Evolutionary conservation across 2,329 filamentous ascomycete genomes (phyloP).

Genomic region (Hymenoscyphus repandus): DNA sequence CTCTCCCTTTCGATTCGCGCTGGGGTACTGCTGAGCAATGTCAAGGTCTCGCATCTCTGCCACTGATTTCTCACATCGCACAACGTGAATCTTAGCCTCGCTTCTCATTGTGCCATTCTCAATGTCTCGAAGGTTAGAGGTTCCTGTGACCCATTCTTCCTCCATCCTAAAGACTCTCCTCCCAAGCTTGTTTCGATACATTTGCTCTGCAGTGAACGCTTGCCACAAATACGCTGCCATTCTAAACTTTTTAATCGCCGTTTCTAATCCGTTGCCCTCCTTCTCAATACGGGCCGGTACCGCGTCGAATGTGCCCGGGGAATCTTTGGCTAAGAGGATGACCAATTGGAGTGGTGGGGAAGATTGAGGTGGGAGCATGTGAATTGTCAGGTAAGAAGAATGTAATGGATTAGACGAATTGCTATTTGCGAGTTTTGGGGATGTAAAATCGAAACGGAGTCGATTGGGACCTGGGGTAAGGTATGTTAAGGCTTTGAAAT

Average conservation of each 20-base stretch:
- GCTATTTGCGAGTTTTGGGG: constrained; percentile 70
- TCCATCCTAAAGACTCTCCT: constrained; percentile 85
- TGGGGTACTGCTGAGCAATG: constrained; percentile 69
- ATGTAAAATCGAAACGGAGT: constrained; percentile 81
- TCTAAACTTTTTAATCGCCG: constrained; percentile 81
- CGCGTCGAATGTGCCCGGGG: constrained; percentile 77
- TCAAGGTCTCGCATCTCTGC: constrained; percentile 76
- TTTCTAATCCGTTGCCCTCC: constrained; percentile 77
- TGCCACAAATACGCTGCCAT: constrained; percentile 98
- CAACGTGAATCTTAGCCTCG: constrained; percentile 83
- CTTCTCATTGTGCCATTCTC: constrained; percentile 72
- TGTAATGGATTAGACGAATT: constrained; percentile 65
- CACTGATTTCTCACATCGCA: constrained; percentile 77
- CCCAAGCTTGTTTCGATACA: constrained; percentile 84
- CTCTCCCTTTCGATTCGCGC: constrained; percentile 64
- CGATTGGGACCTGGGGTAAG: constrained; percentile 88
- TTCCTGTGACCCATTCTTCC: constrained; percentile 88
- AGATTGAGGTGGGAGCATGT: constrained; percentile 76
- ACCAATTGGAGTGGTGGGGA: constrained; percentile 84
- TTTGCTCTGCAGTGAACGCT: constrained; percentile 93
- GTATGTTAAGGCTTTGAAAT: constrained; percentile 89
- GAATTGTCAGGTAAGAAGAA: constrained; percentile 73
- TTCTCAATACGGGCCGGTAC: constrained; percentile 67
- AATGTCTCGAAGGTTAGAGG: constrained; percentile 69
- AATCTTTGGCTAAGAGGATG: constrained; percentile 83